Evolutionary conservation across 2,329 filamentous ascomycete species (phyloP), one percentile per base, ranked within the genome.

Genomic region (Thielaviopsis euricoi): DNA sequence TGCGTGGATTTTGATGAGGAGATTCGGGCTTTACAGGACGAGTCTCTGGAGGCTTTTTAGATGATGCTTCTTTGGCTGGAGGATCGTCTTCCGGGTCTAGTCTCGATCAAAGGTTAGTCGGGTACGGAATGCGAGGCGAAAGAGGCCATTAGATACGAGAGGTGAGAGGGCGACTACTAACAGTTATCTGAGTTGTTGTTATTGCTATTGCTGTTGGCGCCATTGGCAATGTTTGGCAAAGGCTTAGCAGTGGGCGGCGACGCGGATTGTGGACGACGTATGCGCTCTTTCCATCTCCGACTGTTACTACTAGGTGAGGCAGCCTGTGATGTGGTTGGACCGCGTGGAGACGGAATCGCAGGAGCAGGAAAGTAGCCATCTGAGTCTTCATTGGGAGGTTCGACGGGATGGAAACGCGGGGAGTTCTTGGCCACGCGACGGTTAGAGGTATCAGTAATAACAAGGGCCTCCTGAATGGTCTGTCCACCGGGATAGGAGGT

Each of bases 401-500:
- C 54, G 15, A 60, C 13, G 37, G 37, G 37, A 10, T 43, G 37
- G 43, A 40, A 33, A 26, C 46, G 49, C 19, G 90, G 90, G 10
- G 89, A 95, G 12, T 87, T 83, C 64, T 85, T 86, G 1, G 90
- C 89, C 0, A 88, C 90, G 60, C 85, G 80, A 57, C 83, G 81
- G 40, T 76, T 73, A 17, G 89, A 88, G 21, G 94, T 82, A 65
- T 97, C 90, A 21, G 23, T 29, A 66, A 98, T 95, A 62, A 96
- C 68, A 61, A 98, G 77, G 7, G 93, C 93, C 67, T 98, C 93
- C 57, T 90, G 85, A 52, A 95, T 84, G 0, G 76, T 81, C 71
- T 97, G 93, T 7, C 91, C 91, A 51, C 86, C 87, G 1, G 91
- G 87, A 66, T 83, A 98, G 69, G 88, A 89, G 19, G 80, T 74